phyloP scores from a whole-genome alignment of 148 eudicot genomes.

The Amaranthus palmeri region DNA sequence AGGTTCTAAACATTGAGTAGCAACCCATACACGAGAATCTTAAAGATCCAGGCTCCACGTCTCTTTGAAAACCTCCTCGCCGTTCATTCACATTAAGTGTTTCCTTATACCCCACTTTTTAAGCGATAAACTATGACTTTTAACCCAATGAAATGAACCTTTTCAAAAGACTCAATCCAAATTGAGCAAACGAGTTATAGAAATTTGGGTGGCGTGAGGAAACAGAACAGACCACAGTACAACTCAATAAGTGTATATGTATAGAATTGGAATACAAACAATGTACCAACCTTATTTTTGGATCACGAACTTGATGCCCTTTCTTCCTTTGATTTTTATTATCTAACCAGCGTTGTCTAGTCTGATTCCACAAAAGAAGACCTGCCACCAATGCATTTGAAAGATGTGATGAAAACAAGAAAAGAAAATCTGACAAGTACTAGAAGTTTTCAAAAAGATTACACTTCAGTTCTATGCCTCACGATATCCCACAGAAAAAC shows the following conservation, averaged over 20 bases:
- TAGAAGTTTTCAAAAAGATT: background rate
- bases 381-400: slow-evolving; percentile 37
- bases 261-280: background rate
- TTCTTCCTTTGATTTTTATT: slow-evolving; percentile 41
- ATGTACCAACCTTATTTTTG: slow-evolving; percentile 55
- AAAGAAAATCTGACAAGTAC: background rate
- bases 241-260: background rate
- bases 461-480: background rate
- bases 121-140: background rate
- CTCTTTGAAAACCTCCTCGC: background rate
- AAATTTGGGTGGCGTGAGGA: background rate
- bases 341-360: slow-evolving; percentile 77
- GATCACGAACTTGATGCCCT: slow-evolving; percentile 44
- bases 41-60: too few species aligned
- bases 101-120: background rate
- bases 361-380: slow-evolving; percentile 80
- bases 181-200: background rate
- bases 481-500: background rate
- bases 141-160: background rate
- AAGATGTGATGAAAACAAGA: background rate
- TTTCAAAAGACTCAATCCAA: background rate
- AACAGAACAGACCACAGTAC: background rate
- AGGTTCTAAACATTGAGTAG: background rate
- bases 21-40: background rate
- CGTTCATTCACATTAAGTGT: background rate